phyloP scores from a whole-genome alignment of 352 stramenopile species.

The Proteromonas lacertae region DNA sequence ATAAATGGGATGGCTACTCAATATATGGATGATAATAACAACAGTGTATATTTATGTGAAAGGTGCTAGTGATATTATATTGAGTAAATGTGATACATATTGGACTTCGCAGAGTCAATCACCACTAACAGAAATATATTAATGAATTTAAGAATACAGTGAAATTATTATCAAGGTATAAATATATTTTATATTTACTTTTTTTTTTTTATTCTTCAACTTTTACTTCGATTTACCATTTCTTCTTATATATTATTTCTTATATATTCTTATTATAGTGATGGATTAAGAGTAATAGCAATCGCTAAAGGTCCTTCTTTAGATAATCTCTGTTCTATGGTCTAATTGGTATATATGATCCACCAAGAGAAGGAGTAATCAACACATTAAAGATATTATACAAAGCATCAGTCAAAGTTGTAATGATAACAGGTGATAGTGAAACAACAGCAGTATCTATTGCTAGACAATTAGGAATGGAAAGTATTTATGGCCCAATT shows the following conservation, averaged over 20 bases:
- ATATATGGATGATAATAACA: conserved; percentile 11
- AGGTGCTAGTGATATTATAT: conserved; percentile 41
- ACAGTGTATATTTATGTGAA: conserved; percentile 52
- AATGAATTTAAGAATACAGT: too few species aligned
- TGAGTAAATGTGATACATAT: conserved; percentile 41
- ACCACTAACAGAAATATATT: too few species aligned
- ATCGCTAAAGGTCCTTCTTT: conserved; percentile 38
- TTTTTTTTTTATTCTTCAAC: too few species aligned
- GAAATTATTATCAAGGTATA: too few species aligned
- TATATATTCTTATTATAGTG: conserved; percentile 22
- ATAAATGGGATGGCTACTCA: conserved; percentile 77
- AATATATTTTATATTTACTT: too few species aligned
- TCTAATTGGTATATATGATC: conserved; percentile 58
- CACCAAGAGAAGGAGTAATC: conserved; percentile 16
- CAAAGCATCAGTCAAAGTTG: conserved; percentile 22
- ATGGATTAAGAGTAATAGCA: conserved; percentile 27
- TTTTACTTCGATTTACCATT: too few species aligned
- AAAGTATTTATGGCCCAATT: conserved; percentile 34
- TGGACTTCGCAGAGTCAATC: too few species aligned
- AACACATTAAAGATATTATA: conserved; percentile 19
- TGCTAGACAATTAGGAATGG: conserved; percentile 42
- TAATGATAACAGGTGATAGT: conserved; percentile 64
- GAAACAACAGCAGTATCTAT: conserved; percentile 75
- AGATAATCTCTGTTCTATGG: conserved; percentile 54
- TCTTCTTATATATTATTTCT: too few species aligned